These are phyloP conservation scores for Chrysopogon serrulatus DNA, from an alignment of 176 grass and related monocot species.

Conservation along the genomic window DNA sequence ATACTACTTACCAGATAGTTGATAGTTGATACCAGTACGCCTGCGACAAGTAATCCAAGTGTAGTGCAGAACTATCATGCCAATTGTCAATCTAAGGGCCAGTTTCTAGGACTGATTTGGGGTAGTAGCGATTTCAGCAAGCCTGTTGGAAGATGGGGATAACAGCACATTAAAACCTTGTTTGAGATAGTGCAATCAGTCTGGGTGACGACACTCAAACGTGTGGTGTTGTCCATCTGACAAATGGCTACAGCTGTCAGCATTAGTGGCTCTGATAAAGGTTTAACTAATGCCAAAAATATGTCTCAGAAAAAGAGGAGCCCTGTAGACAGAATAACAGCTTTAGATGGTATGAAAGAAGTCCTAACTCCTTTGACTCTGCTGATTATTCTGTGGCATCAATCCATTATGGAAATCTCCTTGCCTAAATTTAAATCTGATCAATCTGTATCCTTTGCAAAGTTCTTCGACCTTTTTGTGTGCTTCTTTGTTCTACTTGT, in stretches of 20 bases:
- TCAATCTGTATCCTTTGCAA: not conserved
- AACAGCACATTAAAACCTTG: no score
- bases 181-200: no score
- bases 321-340: slow-evolving; percentile 9
- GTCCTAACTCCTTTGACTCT: not conserved
- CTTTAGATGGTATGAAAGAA: slow-evolving; percentile 13
- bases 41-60: no score
- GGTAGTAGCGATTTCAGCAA: no score
- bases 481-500: not conserved
- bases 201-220: not conserved
- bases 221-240: slow-evolving; percentile 6
- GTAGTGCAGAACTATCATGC: no score
- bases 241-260: slow-evolving; percentile 25
- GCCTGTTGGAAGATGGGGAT: no score
- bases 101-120: no score
- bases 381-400: not conserved
- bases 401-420: not conserved
- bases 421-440: not conserved
- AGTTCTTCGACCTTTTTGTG: not conserved
- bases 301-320: slow-evolving; percentile 22
- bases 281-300: not conserved
- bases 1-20: no score
- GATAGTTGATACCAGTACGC: no score
- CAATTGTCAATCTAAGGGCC: no score
- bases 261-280: slow-evolving; percentile 7